These are phyloP conservation scores for Globisporangium barbulae DNA, from an alignment of 352 stramenopile species.

Conservation along the genomic window DNA sequence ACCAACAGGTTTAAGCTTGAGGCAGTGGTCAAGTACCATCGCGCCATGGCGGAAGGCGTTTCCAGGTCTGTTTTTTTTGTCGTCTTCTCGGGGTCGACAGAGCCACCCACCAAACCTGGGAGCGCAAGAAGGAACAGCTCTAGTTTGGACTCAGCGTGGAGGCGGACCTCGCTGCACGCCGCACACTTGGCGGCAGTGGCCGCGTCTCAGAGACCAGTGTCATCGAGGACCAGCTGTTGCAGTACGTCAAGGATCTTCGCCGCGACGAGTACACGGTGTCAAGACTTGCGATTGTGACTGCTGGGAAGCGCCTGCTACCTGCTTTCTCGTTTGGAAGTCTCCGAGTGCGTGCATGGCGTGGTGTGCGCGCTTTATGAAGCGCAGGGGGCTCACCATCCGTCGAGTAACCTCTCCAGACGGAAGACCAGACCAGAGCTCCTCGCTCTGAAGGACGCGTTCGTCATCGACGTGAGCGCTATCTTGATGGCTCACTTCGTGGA, in stretches of 20 bases:
- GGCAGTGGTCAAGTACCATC: slow-evolving; percentile 1
- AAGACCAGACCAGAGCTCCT: neutral
- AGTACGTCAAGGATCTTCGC: slow-evolving; percentile 1
- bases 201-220: neutral
- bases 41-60: neutral
- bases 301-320: neutral
- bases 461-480: neutral
- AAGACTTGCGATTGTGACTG: slow-evolving; percentile 1
- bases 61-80: neutral
- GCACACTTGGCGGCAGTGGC: neutral
- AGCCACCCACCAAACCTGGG: neutral
- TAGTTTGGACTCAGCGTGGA: neutral
- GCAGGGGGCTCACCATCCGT: neutral
- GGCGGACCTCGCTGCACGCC: neutral
- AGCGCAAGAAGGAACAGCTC: neutral
- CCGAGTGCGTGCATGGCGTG: neutral
- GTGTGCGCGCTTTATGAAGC: neutral
- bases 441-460: neutral
- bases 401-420: neutral
- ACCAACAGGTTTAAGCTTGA: slow-evolving; percentile 1
- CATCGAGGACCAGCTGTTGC: slow-evolving; percentile 2
- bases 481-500: neutral
- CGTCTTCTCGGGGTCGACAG: neutral
- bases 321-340: neutral
- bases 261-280: slow-evolving; percentile 1